Evolutionary conservation across 2,329 filamentous ascomycete genomes (phyloP), one percentile per base, ranked within the genome.

Genomic region (Arthrobotrys pseudoclavata): DNA sequence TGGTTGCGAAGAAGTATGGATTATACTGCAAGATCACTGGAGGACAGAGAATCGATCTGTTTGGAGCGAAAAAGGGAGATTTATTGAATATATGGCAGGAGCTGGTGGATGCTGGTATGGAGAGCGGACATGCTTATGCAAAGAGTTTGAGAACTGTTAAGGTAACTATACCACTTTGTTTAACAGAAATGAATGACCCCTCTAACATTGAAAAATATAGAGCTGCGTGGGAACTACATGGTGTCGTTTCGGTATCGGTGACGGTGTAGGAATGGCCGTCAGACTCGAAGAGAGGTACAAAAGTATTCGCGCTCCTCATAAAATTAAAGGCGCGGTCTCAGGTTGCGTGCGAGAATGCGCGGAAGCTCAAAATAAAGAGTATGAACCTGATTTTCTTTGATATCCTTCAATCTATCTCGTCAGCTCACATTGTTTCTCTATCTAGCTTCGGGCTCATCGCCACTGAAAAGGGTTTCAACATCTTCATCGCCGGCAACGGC

Each of bases 21-120:
- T 86, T 97, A 5, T 97, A 97, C 85, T 93, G 91, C 82, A 97
- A 97, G 84, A 96, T 97, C 82, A 97, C 94, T 0, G 94, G 94
- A 69, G 94, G 92, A 0, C 94, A 97, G 84, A 89, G 94, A 69
- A 97, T 97, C 82, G 94, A 97, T 83, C 89, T 97, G 90, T 97
- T 97, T 82, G 94, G 94, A 47, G 94, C 94, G 0, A 90, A 90
- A 84, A 97, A 96, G 84, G 91, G 96, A 80, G 93, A 97, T 83
- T 86, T 97, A 18, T 86, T 92, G 1, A 87, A 87, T 13, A 97
- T 97, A 81, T 97, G 94, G 94, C 88, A 88, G 50, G 88, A 90
- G 80, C 87, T 97, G 2, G 88, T 96, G 7, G 90, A 92, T 69
- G 94, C 91, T 0, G 94, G 94, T 20, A 91, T 97, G 90, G 94